Percentiles rank a stretch among this genome's conserved stretches.
These are phyloP conservation scores for Fusarium pininemorale DNA, from an alignment of 2,329 filamentous ascomycete genomes.

Conservation along the genomic window DNA sequence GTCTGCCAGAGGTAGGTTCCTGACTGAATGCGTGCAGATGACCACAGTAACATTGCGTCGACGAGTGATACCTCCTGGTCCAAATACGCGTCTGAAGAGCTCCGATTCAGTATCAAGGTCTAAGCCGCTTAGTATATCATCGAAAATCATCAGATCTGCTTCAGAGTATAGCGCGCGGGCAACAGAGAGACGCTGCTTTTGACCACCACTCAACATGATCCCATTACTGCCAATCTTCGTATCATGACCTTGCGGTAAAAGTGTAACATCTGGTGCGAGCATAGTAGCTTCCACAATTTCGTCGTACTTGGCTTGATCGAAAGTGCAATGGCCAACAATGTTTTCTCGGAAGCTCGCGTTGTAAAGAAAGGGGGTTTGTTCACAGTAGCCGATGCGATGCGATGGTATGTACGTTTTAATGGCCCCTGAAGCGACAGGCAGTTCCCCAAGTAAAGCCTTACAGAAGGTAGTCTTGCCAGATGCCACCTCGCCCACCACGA, in stretches of 20 bases:
- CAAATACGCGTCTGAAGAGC: conserved; percentile 56
- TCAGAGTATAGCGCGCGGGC: conserved; percentile 57
- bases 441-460: conserved; percentile 48
- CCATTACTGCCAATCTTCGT: conserved; percentile 54
- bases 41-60: conserved; percentile 52
- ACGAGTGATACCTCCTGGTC: conserved; percentile 51
- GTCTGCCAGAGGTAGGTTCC: conserved; percentile 50
- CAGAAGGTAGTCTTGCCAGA: conserved; percentile 51
- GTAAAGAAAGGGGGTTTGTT: conserved; percentile 47
- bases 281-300: conserved; percentile 48
- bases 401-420: conserved; percentile 16
- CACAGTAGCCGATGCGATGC: conserved; percentile 45
- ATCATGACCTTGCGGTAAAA: conserved; percentile 48
- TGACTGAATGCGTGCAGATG: conserved; percentile 49
- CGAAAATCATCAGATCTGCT: conserved; percentile 53
- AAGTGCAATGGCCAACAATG: conserved; percentile 48
- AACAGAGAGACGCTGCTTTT: conserved; percentile 50
- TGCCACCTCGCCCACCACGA: conserved; percentile 51
- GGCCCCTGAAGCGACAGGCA: conserved; percentile 33
- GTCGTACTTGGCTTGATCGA: conserved; percentile 46
- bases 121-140: conserved; percentile 56
- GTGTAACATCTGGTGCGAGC: conserved; percentile 45
- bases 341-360: conserved; percentile 51
- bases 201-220: conserved; percentile 55
- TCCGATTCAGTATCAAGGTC: conserved; percentile 55